phyloP scores from a whole-genome alignment of 2,329 filamentous ascomycete species.

The Epichloe sp. region DNA sequence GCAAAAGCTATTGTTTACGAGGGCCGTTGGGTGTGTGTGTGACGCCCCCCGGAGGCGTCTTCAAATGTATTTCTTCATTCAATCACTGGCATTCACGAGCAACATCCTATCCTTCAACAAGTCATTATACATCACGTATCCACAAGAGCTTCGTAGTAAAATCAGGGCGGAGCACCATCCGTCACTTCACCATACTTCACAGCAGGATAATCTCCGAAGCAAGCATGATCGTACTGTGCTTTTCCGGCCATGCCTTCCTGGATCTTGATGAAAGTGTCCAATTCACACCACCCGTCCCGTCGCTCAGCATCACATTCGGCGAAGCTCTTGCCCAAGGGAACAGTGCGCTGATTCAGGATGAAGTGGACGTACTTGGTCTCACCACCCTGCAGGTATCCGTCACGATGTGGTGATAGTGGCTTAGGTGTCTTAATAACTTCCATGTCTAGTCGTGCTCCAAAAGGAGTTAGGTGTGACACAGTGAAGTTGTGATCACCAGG shows the following conservation, averaged over 20 bases:
- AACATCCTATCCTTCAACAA: too few species aligned
- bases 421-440: constrained; percentile 57
- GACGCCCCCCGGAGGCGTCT: too few species aligned
- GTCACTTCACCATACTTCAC: constrained; percentile 26
- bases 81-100: too few species aligned
- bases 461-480: constrained; percentile 55
- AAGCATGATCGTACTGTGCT: constrained; percentile 52
- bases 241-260: constrained; percentile 44
- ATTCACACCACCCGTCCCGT: constrained; percentile 66
- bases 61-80: too few species aligned
- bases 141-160: not conserved
- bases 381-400: constrained; percentile 35
- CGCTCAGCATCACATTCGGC: constrained; percentile 46
- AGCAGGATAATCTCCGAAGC: constrained; percentile 40
- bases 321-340: constrained; percentile 56
- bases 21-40: too few species aligned
- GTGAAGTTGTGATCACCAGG: constrained; percentile 48
- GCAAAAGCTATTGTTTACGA: too few species aligned
- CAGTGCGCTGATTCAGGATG: constrained; percentile 58
- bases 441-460: constrained; percentile 60
- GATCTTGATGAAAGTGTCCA: constrained; percentile 51
- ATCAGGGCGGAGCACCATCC: constrained; percentile 21
- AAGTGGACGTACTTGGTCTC: constrained; percentile 62
- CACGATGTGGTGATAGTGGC: constrained; percentile 43
- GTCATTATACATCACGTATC: too few species aligned